Conservation (phyloP, 805 yeast species). For the Metschnikowia drakensbergensis region DNA sequence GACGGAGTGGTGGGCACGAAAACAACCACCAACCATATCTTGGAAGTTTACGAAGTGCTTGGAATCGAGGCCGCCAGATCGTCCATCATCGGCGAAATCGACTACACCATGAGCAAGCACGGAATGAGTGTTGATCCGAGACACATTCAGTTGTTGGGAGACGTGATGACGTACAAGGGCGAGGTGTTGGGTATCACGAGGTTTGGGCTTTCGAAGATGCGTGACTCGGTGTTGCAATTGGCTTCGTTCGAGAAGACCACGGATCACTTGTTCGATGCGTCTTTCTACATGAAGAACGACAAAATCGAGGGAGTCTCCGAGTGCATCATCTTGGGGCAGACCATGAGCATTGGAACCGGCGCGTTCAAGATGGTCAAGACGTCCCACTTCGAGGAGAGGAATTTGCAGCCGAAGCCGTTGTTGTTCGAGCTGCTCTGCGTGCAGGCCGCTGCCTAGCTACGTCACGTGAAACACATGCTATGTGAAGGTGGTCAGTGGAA, state of each 20-base stretch:
- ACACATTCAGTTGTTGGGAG: constrained; percentile 95
- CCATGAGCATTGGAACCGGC: constrained; percentile 97
- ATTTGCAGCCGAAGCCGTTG: constrained; percentile 41
- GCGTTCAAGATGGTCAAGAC: constrained; percentile 80
- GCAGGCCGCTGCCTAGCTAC: constrained; percentile 10
- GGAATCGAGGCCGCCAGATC: constrained; percentile 98
- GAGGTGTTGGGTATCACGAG: constrained; percentile 97
- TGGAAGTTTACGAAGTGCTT: constrained; percentile 82
- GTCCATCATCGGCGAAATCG: constrained; percentile 90
- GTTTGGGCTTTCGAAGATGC: constrained; percentile 96
- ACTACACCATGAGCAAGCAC: constrained; percentile 96
- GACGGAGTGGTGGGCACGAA: constrained; percentile 91
- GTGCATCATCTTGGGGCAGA: constrained; percentile 95
- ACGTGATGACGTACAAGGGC: constrained; percentile 98
- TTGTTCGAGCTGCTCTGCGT: constrained; percentile 45
- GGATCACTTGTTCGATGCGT: constrained; percentile 96
- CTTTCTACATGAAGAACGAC: constrained; percentile 95
- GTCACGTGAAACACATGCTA: too few species aligned
- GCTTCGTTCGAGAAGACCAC: constrained; percentile 98
- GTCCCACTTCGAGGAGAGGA: constrained; percentile 42
- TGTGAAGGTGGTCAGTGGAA: too few species aligned
- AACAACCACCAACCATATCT: constrained; percentile 86
- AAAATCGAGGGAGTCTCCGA: constrained; percentile 96
- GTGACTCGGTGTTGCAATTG: constrained; percentile 93
- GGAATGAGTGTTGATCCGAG: constrained; percentile 99